Evolutionary conservation across 2,329 filamentous ascomycete genomes (phyloP).

Genomic region (Paecilomyces sp.): DNA sequence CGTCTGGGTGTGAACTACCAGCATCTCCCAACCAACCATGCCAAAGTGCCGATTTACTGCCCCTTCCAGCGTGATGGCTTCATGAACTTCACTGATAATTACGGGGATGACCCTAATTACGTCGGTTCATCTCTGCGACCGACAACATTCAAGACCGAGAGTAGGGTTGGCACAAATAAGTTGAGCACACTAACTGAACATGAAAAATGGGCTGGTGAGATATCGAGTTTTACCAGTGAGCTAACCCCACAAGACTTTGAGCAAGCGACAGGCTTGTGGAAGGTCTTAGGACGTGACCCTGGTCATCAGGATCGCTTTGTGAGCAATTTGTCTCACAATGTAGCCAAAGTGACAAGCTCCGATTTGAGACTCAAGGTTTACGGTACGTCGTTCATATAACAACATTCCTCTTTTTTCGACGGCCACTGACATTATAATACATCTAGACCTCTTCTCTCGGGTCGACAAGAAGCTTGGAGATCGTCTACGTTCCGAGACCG

Average conservation of each 20-base stretch:
- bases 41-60: slow-evolving; percentile 31
- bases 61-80: slow-evolving; percentile 45
- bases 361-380: background rate
- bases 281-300: background rate
- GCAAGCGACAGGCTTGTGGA: too few species aligned
- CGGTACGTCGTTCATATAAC: background rate
- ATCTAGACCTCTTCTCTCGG: too few species aligned
- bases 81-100: slow-evolving; percentile 44
- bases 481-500: too few species aligned
- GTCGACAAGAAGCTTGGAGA: too few species aligned
- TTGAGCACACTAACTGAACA: background rate
- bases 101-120: slow-evolving; percentile 55
- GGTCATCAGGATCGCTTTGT: background rate
- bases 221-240: background rate
- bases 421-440: too few species aligned
- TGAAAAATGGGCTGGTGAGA: background rate
- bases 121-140: slow-evolving; percentile 19
- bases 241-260: background rate
- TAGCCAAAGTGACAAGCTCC: background rate
- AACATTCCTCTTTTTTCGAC: too few species aligned
- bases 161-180: too few species aligned
- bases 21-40: slow-evolving; percentile 33
- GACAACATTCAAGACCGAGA: background rate
- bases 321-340: background rate
- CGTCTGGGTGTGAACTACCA: slow-evolving; percentile 37